These are phyloP conservation scores for Geranomyces variabilis DNA, from an alignment of 192 early-diverging fungal genomes.

Conservation along the genomic window DNA sequence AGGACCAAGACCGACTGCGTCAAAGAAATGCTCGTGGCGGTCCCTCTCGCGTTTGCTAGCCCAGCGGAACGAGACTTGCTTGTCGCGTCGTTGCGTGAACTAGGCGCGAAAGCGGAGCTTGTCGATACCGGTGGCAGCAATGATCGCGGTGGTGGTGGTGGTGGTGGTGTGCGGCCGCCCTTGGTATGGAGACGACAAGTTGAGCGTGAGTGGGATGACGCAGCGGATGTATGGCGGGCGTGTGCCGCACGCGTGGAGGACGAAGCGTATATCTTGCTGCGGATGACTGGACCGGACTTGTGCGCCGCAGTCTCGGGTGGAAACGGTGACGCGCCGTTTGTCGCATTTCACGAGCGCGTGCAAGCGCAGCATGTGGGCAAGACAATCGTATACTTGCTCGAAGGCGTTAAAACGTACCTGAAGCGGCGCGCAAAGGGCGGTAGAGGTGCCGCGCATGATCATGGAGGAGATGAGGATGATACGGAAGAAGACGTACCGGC, in stretches of 20 bases:
- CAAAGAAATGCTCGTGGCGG: constrained; percentile 36
- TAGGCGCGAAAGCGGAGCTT: constrained; percentile 15
- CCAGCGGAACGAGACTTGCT: constrained; percentile 2
- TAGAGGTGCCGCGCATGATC: constrained; percentile 9
- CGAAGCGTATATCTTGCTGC: constrained; percentile 18
- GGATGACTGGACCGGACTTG: constrained; percentile 16
- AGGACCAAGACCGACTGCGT: constrained; percentile 30
- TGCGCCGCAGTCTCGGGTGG: neutral
- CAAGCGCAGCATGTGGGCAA: neutral
- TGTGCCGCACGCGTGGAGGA: constrained; percentile 28
- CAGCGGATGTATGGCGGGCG: constrained; percentile 22
- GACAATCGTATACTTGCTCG: constrained; percentile 34
- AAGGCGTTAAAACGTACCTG: constrained; percentile 32
- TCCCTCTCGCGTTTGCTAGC: constrained; percentile 20
- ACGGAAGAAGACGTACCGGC: constrained; percentile 1
- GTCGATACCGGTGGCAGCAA: neutral
- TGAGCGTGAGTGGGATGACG: constrained; percentile 23
- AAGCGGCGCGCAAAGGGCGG: constrained; percentile 14
- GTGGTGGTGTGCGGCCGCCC: neutral
- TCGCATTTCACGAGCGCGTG: constrained; percentile 5
- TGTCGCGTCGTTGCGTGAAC: constrained; percentile 12
- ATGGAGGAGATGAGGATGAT: neutral
- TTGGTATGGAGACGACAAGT: constrained; percentile 25
- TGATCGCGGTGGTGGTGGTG: no score
- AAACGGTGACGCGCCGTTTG: constrained; percentile 2